phyloP scores from a whole-genome alignment of 1,284 basidiomycete species.

The Trichosporon sp. region DNA sequence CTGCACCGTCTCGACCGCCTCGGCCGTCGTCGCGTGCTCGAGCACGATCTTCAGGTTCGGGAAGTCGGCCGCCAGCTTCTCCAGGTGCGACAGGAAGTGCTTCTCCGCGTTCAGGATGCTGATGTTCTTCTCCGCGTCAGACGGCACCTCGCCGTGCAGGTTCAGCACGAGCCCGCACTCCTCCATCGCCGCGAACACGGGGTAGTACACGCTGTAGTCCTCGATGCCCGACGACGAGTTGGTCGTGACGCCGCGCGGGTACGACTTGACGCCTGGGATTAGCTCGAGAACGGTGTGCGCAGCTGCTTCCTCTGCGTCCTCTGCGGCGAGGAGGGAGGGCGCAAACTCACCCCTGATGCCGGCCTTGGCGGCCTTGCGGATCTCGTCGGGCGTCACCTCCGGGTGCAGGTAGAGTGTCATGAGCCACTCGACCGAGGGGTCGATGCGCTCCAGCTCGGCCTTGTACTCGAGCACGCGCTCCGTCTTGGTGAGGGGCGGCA shows the following conservation, averaged over 20 bases:
- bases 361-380: constrained; percentile 75
- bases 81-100: constrained; percentile 82
- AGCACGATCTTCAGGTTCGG: constrained; percentile 93
- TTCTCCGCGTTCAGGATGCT: constrained; percentile 93
- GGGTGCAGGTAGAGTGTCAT: constrained; percentile 96
- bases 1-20: constrained; percentile 82
- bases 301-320: too few relatives aligned
- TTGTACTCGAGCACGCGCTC: constrained; percentile 79
- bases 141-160: constrained; percentile 94
- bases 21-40: constrained; percentile 96
- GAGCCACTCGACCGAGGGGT: constrained; percentile 75
- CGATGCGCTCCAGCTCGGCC: constrained; percentile 66
- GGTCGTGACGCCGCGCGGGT: constrained; percentile 95
- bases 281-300: constrained; percentile 6
- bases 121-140: constrained; percentile 77
- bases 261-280: constrained; percentile 81
- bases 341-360: constrained; percentile 67
- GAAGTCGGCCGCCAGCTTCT: constrained; percentile 75
- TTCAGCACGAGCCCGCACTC: constrained; percentile 90
- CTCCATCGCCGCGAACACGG: constrained; percentile 93
- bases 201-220: constrained; percentile 91
- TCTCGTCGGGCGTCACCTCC: constrained; percentile 83
- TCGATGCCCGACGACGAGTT: constrained; percentile 97
- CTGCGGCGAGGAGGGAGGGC: background rate
- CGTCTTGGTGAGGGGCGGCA: constrained; percentile 84